These are phyloP conservation scores for Alternaria triticina DNA, from an alignment of 2,329 filamentous ascomycete species.

Conservation along the genomic window DNA sequence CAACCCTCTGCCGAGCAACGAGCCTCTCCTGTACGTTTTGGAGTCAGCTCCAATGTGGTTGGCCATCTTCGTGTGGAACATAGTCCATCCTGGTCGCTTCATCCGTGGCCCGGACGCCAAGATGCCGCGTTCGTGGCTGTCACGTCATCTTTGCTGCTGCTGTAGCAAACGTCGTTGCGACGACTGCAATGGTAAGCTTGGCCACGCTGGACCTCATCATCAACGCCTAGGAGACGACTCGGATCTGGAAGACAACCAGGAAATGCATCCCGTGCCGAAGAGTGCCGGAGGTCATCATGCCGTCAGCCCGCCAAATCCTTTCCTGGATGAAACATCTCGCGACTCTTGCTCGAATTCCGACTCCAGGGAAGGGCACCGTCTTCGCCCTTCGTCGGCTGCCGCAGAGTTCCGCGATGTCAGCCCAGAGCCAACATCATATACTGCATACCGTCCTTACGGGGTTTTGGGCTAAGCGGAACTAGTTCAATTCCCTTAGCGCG, in stretches of 20 bases:
- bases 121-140: conserved; percentile 26
- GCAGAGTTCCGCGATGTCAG: conserved; percentile 10
- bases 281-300: conserved; percentile 1
- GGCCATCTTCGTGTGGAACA: conserved; percentile 26
- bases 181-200: conserved; percentile 21
- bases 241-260: conserved; percentile 11
- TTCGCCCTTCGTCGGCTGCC: conserved; percentile 11
- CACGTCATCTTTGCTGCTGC: conserved; percentile 25
- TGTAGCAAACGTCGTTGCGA: conserved; percentile 22
- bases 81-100: conserved; percentile 19
- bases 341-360: conserved; percentile 6
- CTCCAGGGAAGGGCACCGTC: conserved; percentile 7
- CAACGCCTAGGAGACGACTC: conserved; percentile 6
- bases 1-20: conserved; percentile 57
- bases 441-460: conserved; percentile 12
- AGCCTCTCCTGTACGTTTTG: conserved; percentile 59
- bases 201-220: conserved; percentile 15
- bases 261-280: conserved; percentile 4
- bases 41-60: conserved; percentile 65
- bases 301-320: conserved; percentile 1
- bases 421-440: conserved; percentile 12
- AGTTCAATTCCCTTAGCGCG: background rate
- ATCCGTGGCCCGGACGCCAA: conserved; percentile 21
- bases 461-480: conserved; percentile 1
- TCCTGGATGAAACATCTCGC: conserved; percentile 2